Evolutionary conservation across 164 flowering plant genomes (phyloP), one percentile per base, ranked within the genome.

Genomic region (Taxillus chinensis): DNA sequence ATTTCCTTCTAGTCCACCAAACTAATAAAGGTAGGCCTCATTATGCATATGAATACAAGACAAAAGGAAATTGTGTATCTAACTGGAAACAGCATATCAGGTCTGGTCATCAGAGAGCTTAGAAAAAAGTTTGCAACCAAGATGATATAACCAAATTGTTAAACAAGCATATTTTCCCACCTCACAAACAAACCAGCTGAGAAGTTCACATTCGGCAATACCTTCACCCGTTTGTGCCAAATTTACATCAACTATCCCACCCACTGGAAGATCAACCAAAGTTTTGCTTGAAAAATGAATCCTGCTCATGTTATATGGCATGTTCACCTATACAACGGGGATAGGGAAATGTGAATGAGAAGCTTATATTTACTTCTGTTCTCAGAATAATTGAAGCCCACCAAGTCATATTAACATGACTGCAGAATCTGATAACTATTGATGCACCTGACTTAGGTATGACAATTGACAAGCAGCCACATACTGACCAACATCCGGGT

Each of bases 151-250:
- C 10, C 46, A 48, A 14, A 60, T 9, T 39, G 41, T 9, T 37
- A 16, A 54, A 45, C 27, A 5, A 60, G 58, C 37, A 46, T 49
- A 57, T 39, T 5, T 14, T 41, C 78, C 79, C 57, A 90, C 99
- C 95, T 89, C 95, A 62, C 79, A 68, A 60, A 95, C 95, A 77
- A 84, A 95, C 97, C 99, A 95, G 65, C 80, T 79, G 64, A 95
- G 89, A 55, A 95, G 91, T 66, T 95, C 99, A 71, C 99, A 95
- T 62, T 95, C 99, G 40, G 99, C 99, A 75, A 95, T 95, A 17
- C 99, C 99, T 81, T 95, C 99, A 49, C 99, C 99, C 40, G 99
- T 95, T 67, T 95, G 99, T 7, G 99, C 97, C 73, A 95, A 68
- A 37, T 93, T 95, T 2, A 95, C 82, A 62, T 89, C 95, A 43